Conservation (phyloP, 1,139 yeast genomes). For the Suhomyces panamericanus region DNA sequence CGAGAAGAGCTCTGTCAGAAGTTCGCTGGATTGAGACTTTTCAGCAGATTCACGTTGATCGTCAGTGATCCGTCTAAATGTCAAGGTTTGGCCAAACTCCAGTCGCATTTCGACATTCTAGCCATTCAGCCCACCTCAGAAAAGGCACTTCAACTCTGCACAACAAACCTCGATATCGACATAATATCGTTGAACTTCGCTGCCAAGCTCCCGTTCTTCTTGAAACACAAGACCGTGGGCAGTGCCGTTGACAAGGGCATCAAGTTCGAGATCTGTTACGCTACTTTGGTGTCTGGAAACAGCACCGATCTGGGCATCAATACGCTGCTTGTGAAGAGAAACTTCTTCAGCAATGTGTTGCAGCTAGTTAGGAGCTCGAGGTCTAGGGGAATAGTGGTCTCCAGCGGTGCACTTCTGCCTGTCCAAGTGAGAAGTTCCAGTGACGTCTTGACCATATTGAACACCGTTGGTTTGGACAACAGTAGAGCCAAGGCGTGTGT, state of each 20-base stretch:
- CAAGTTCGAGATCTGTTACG: conserved; percentile 75
- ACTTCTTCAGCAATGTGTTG: conserved; percentile 68
- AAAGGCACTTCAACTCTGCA: conserved; percentile 72
- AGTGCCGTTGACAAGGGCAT: conserved; percentile 83
- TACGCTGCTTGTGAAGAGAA: conserved; percentile 45
- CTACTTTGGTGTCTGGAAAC: conserved; percentile 47
- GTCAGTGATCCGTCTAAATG: conserved; percentile 79
- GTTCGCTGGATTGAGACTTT: conserved; percentile 50
- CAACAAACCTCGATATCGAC: conserved; percentile 75
- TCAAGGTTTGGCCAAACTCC: conserved; percentile 64
- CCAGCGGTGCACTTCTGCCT: conserved; percentile 70
- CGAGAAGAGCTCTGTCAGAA: conserved; percentile 26
- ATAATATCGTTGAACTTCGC: conserved; percentile 71
- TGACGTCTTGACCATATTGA: conserved; percentile 67
- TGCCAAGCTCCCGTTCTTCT: conserved; percentile 67
- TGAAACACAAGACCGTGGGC: conserved; percentile 82
- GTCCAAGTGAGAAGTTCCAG: conserved; percentile 61
- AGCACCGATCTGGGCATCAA: conserved; percentile 21
- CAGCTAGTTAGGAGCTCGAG: conserved; percentile 83
- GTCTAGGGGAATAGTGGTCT: conserved; percentile 71
- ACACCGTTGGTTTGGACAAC: conserved; percentile 67
- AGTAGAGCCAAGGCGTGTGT: conserved; percentile 64
- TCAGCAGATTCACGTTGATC: conserved; percentile 70
- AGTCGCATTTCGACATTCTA: conserved; percentile 69
- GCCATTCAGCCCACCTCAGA: conserved; percentile 83